Evolutionary conservation across 129 eudicot genomes (phyloP).

Genomic region (Deinandra increscens): DNA sequence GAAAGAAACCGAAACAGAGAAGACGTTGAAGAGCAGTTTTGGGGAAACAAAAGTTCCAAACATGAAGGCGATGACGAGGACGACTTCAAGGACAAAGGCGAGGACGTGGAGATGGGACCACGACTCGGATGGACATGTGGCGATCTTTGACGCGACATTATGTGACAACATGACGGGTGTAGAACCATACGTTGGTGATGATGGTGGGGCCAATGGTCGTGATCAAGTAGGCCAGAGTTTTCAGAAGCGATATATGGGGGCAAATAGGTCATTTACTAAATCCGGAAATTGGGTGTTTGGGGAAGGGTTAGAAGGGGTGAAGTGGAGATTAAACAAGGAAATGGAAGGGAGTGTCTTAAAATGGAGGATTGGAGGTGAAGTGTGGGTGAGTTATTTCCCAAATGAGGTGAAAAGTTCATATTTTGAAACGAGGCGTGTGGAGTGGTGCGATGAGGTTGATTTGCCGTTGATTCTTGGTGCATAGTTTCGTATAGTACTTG

Average conservation of each 20-base stretch:
- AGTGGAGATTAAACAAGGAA: constrained; percentile 82
- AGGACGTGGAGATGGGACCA: constrained; percentile 95
- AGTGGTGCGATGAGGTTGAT: constrained; percentile 95
- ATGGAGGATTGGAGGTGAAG: constrained; percentile 85
- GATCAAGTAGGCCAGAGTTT: constrained; percentile 35
- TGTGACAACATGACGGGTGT: constrained; percentile 68
- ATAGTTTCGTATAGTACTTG: not conserved
- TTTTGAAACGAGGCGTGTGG: constrained; percentile 80
- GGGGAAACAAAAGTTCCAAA: constrained; percentile 58
- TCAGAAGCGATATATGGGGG: constrained; percentile 55
- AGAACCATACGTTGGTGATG: constrained; percentile 41
- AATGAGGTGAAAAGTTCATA: constrained; percentile 55
- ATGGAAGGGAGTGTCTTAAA: constrained; percentile 97
- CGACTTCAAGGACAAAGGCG: constrained; percentile 51
- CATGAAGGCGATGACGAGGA: constrained; percentile 63
- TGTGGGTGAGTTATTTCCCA: constrained; percentile 79
- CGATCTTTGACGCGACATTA: constrained; percentile 50
- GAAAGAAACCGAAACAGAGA: constrained; percentile 59
- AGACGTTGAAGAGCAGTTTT: constrained; percentile 58
- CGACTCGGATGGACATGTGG: constrained; percentile 74
- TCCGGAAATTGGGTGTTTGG: constrained; percentile 60
- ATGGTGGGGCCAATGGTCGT: constrained; percentile 5
- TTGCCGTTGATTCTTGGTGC: constrained; percentile 56
- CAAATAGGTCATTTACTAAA: constrained; percentile 59
- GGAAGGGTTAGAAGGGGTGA: constrained; percentile 60